These are phyloP conservation scores for Ceratobasidium sp. DNA, from an alignment of 1,284 basidiomycete genomes.

Conservation along the genomic window DNA sequence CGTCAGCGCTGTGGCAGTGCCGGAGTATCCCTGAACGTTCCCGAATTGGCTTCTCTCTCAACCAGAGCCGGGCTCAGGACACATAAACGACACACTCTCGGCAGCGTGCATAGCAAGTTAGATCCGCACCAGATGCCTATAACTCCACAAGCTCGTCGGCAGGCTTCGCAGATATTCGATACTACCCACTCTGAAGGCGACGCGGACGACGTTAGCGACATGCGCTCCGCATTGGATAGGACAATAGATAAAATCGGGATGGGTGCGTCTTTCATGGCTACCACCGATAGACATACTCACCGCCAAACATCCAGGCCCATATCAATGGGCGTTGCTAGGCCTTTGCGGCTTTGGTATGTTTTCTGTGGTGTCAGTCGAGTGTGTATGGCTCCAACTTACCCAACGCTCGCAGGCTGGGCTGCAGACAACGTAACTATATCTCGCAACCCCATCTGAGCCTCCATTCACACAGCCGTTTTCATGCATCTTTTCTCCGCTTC, in stretches of 20 bases:
- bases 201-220: conserved; percentile 31
- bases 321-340: conserved; percentile 42
- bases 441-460: conserved; percentile 15
- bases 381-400: conserved; percentile 19
- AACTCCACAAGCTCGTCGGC: conserved; percentile 27
- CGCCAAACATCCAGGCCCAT: conserved; percentile 37
- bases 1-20: background rate
- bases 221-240: conserved; percentile 39
- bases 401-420: conserved; percentile 41
- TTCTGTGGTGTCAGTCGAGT: background rate
- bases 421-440: conserved; percentile 43
- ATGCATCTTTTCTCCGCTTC: background rate
- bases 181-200: conserved; percentile 5
- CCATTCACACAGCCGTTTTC: conserved; percentile 31
- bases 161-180: conserved; percentile 28
- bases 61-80: background rate
- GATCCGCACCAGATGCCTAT: background rate
- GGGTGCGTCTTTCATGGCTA: conserved; percentile 37
- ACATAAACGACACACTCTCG: conserved; percentile 3
- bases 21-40: background rate
- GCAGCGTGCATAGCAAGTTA: background rate
- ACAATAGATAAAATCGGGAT: conserved; percentile 44
- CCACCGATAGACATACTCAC: background rate
- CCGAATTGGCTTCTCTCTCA: background rate
- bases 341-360: conserved; percentile 44